phyloP scores from a whole-genome alignment of 805 yeast species.

The Maudiozyma saulgeensis region DNA sequence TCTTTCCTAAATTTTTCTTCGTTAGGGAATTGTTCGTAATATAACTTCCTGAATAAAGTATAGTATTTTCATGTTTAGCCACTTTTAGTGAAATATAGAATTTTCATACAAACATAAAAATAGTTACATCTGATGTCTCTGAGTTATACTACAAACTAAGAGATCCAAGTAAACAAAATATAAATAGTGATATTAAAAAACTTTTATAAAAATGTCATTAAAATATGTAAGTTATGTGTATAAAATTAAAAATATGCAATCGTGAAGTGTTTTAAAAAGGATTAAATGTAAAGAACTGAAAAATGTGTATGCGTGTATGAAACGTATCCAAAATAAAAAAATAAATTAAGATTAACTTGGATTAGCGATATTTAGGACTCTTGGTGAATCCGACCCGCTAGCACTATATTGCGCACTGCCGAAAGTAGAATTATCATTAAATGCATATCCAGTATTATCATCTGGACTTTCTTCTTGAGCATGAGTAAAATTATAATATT shows the following conservation, averaged over 20 bases:
- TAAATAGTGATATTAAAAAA: too few species aligned
- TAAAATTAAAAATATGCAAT: not conserved
- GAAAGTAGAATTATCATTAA: not conserved
- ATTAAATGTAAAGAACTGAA: not conserved
- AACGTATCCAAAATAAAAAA: not conserved
- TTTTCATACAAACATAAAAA: too few species aligned
- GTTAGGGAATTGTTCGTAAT: too few species aligned
- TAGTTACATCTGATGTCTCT: too few species aligned
- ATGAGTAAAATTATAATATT: conserved; percentile 2
- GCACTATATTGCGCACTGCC: not conserved
- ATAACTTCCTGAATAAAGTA: too few species aligned
- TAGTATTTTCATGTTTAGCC: too few species aligned
- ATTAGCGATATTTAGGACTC: conserved; percentile 1
- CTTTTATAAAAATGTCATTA: too few species aligned
- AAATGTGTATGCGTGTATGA: not conserved
- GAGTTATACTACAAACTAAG: too few species aligned
- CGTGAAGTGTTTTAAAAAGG: not conserved
- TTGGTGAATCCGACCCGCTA: not conserved
- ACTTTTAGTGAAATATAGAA: too few species aligned
- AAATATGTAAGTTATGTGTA: too few species aligned
- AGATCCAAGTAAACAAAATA: too few species aligned
- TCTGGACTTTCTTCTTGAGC: not conserved
- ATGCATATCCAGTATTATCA: not conserved
- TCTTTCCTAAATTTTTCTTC: too few species aligned
- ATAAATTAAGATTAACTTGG: not conserved